Base-by-base conservation (phyloP, 208 protist species). In the Trypanosoma rangeli region DNA sequence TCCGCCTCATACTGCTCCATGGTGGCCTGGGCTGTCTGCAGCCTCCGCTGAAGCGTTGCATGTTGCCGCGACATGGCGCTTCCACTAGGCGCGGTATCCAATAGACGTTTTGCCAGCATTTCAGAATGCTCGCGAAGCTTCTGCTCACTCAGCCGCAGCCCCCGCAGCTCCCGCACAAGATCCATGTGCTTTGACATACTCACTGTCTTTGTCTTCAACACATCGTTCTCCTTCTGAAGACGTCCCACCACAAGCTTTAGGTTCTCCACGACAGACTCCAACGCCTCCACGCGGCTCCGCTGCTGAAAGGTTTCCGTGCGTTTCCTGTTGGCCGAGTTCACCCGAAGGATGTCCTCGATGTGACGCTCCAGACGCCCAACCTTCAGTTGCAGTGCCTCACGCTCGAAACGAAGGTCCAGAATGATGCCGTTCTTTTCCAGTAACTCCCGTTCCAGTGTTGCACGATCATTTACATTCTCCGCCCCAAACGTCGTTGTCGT, bases 181-280 rank as follows among this genome's bases (percentile, higher is more conserved):
- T 83, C 79, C 55, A 77, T 75, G 67, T 91, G 79, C 35, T 78
- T 80, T 44, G 73, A 66, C 54, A 73, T 78, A 52, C 64, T 72
- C 8, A 85, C 74, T 39, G 62, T 70, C 50, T 74, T 73, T 3
- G 72, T 59, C 49, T 76, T 71, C 13, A 96, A 73, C n/a, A 78
- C 59, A 20, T 53, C 61, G 56, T 96, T 96, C 60, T 96, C 89
- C 39, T 61, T 24, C 69, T 92, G 86, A 57, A 96, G 74, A 35
- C 82, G 79, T 46, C 88, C 76, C 26, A 96, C 82, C 24, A 93
- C 83, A 29, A 88, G 44, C 64, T 90, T 90, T 28, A 96, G 58
- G 55, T 90, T 92, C 26, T 90, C 88, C 24, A 93, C 78, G 7
- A 93, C 68, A 33, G 83, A 82, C 53, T 85, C 75, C 3, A 96